Base-by-base conservation (phyloP, 495 filamentous ascomycete genomes). In the Hypoxylon trugodes region DNA sequence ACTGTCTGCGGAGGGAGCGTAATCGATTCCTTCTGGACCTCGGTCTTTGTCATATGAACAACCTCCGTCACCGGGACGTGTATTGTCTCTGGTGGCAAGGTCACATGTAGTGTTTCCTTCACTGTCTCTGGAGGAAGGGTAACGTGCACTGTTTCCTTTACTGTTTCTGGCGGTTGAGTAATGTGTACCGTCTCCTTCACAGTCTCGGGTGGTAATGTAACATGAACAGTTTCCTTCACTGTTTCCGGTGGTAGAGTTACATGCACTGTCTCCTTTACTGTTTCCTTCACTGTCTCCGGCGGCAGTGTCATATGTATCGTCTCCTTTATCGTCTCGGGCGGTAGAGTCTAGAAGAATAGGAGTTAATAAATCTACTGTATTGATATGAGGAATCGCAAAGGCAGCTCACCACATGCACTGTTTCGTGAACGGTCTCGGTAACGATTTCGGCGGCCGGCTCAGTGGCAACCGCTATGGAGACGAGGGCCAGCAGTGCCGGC, bases 351-450 rank as follows among this genome's bases (percentile, higher is more conserved):
- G 9, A 7, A 12, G 18, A 25, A 19, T 9, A 7, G 1, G 9
- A 19, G 48, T 65, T 43, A 65, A 54, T 30, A 48, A 21, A 46
- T 28, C 3, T 13, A 4, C 7, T 6, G n/a, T n/a, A 9, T 12
- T 3, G 6, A 16, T 2, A 7, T 45, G 9, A 13, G 19, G 12
- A 51, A 2, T 18, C 25, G n/a, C 4, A 3, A 5, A 22, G 5
- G 21, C 7, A 18, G 26, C 62, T 66, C 45, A 66, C 62, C 26
- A 60, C 56, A 46, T 56, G 55, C 5, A 66, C 42, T 10, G 49
- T 55, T 40, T 65, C 55, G 55, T 59, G 36, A 25, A 65, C 33
- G 6, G 48, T 64, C 32, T 57, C 53, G n/a, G n/a, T n/a, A n/a
- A n/a, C n/a, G n/a, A n/a, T n/a, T n/a, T n/a, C 12, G 53, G 30